Percentiles rank a stretch among this genome's conserved stretches.
phyloP scores from a whole-genome alignment of 2,329 filamentous ascomycete species.

The Hymenoscyphus salicellus region DNA sequence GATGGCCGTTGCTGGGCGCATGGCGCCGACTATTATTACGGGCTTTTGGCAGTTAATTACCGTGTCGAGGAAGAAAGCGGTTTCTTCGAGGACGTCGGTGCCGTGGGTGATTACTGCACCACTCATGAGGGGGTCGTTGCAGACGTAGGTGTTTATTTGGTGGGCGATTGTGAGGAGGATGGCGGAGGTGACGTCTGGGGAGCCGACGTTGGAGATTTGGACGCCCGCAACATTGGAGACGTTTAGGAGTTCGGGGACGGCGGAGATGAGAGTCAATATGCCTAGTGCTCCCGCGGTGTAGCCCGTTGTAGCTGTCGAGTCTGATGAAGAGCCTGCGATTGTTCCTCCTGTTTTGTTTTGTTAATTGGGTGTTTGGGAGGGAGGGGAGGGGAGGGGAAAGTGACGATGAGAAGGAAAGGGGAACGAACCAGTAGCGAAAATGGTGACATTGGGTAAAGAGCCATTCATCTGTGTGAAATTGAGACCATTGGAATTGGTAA shows the following conservation, averaged over 20 bases:
- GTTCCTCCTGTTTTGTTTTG: constrained; percentile 51
- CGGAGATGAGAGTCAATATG: constrained; percentile 46
- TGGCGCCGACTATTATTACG: constrained; percentile 58
- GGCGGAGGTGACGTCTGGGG: constrained; percentile 46
- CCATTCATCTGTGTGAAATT: constrained; percentile 31
- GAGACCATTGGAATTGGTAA: constrained; percentile 28
- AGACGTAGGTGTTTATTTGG: constrained; percentile 45
- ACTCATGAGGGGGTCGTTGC: constrained; percentile 34
- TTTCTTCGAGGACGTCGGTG: constrained; percentile 63
- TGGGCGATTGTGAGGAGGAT: constrained; percentile 49
- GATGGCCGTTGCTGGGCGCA: constrained; percentile 61
- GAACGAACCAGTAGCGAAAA: constrained; percentile 28
- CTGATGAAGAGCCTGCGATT: constrained; percentile 52
- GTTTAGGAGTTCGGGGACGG: constrained; percentile 53
- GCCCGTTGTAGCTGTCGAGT: constrained; percentile 50
- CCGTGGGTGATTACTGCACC: constrained; percentile 62
- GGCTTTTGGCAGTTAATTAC: constrained; percentile 57
- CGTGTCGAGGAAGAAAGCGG: constrained; percentile 60
- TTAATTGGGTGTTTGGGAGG: constrained; percentile 21
- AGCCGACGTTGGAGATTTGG: constrained; percentile 51
- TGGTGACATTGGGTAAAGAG: constrained; percentile 26
- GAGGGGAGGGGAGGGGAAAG: too few species aligned
- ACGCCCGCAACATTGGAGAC: constrained; percentile 54
- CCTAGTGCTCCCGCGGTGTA: constrained; percentile 46
- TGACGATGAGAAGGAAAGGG: background rate